Evolutionary conservation across 2,329 filamentous ascomycete species (phyloP), one percentile per base, ranked within the genome.

Genomic region (Trichoderma asperellum): DNA sequence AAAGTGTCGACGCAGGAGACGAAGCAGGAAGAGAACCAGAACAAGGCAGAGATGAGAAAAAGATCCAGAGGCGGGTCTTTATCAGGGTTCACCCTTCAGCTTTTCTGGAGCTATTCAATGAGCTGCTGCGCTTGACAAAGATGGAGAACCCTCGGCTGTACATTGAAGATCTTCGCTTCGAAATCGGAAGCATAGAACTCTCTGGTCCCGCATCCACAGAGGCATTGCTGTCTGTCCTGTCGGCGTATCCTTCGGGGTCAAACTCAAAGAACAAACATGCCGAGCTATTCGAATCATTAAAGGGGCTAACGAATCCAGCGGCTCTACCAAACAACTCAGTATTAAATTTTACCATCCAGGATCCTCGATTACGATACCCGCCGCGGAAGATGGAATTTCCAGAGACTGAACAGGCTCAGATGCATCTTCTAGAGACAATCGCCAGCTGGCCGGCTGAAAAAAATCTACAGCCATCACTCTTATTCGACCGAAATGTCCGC

Each of bases 11-110:
- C 2, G 49, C 37, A 24, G 4, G 27, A 18, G 70, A 76, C 11
- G 68, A 24, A 24, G 24, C 24, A 24, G 24, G 24, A 24, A 24
- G 24, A 24, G 24, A 24, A 24, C 3, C 24, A 24, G 24, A 24
- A 24, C 24, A 3, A 24, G 24, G 24, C 24, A 24, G 27, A 18
- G 70, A 76, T 10, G 68, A 72, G 1, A 75, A 70, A 49, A 78
- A 76, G 71, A 34, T 29, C 0, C 76, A 78, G 49, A 74, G 80
- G 78, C 83, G 85, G 18, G 77, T 92, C 0, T 88, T 95, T 68
- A 79, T 97, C 63, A 86, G 94, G 67, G 82, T 95, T 1, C 95
- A 98, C 77, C 96, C 96, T 2, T 91, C 94, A 24, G 91, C 91
- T 7, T 95, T 93, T 74, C 80, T 89, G 1, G 87, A 92, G 73